A percentile compares a stretch with the other conserved stretches of the same genome.
phyloP scores from a whole-genome alignment of 1,284 basidiomycete genomes.

The Pyrrhoderma lamaoense region DNA sequence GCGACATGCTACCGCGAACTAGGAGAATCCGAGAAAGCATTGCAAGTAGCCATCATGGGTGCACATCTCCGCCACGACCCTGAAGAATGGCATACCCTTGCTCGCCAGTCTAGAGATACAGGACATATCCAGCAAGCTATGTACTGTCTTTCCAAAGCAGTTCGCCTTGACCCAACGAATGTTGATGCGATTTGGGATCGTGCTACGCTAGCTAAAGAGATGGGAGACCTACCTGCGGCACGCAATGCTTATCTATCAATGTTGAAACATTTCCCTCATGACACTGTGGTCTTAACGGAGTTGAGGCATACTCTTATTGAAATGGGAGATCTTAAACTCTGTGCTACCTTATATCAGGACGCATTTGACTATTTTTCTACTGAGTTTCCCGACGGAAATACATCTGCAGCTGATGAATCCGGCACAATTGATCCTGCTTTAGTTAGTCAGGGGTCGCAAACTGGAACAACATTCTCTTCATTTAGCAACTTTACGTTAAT shows the following conservation, averaged over 20 bases:
- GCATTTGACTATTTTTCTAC: slow-evolving; percentile 42
- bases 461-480: slow-evolving; percentile 24
- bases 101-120: slow-evolving; percentile 63
- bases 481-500: slow-evolving; percentile 47
- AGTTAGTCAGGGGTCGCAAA: slow-evolving; percentile 27
- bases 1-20: slow-evolving; percentile 73
- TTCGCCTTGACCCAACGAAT: slow-evolving; percentile 74
- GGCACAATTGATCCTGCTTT: slow-evolving; percentile 36
- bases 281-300: slow-evolving; percentile 75
- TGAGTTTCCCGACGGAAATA: slow-evolving; percentile 27
- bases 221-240: slow-evolving; percentile 65
- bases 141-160: slow-evolving; percentile 86
- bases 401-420: slow-evolving; percentile 22
- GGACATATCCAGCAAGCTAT: slow-evolving; percentile 80
- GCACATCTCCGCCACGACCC: slow-evolving; percentile 82
- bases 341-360: slow-evolving; percentile 56
- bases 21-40: slow-evolving; percentile 59
- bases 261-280: slow-evolving; percentile 72
- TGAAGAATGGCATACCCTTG: slow-evolving; percentile 85
- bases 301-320: slow-evolving; percentile 75
- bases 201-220: slow-evolving; percentile 73
- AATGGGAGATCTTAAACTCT: slow-evolving; percentile 55
- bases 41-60: slow-evolving; percentile 85
- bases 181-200: slow-evolving; percentile 88
- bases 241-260: slow-evolving; percentile 71